Evolutionary conservation across 768 basidiomycete genomes (phyloP), one percentile per base, ranked within the genome.

Genomic region (Podaxis sp.): DNA sequence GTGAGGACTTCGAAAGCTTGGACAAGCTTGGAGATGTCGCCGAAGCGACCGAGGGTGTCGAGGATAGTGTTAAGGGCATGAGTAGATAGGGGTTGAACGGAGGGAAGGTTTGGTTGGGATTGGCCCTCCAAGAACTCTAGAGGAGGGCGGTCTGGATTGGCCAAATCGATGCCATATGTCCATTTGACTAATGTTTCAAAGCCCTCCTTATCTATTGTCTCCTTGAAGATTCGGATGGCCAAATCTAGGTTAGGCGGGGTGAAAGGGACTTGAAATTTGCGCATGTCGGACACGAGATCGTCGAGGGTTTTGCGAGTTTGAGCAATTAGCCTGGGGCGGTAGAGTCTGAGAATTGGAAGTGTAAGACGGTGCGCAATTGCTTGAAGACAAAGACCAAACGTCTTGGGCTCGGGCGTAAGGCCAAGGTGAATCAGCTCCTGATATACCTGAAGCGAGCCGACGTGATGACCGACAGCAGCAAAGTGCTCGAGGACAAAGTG

Each of bases 1-100:
- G 91, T 91, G 62, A 93, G 83, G 29, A 90, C 85, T 66, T 93
- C 92, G 68, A 93, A 94, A 1, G 87, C 81, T 68, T 86, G 84
- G 4, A 93, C 81, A 70, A 94, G 80, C 66, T 83, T 86, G 3
- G 89, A 85, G 41, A 90, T 72, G 57, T 86, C 74, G 12, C 84
- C 81, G 17, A 80, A 68, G 8, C 81, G 80, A 13, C 90, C 91
- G 8, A 92, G 80, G 67, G 87, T 80, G 61, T 91, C 88, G 65
- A 94, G 74, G 51, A 85, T 84, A 17, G 86, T 89, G 73, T 92
- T 91, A 43, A 94, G 82, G 1, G 88, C 84, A 19, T 82, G 71
- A 6, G 85, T 87, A 15, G 88, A 85, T 66, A 90, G 82, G 3
- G 79, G 81, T 19, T 81, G 79, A 9, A 50, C 19, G n/a, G 19